Conservation (phyloP, 78 protist species). For the Acrasis kona region DNA sequence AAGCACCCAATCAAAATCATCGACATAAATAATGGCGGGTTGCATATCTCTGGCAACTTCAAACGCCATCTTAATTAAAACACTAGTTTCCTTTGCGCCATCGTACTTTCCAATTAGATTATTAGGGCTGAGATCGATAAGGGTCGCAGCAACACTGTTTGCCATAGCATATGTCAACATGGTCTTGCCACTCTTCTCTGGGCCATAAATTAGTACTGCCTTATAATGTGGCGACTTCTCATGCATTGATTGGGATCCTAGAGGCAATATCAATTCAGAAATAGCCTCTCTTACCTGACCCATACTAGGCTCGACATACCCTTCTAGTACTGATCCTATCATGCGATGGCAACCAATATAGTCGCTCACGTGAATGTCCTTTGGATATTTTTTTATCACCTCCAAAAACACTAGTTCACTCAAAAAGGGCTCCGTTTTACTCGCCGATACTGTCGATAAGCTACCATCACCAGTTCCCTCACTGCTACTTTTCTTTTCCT, state of each 20-base stretch:
- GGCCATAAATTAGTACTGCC: slow-evolving; percentile 19
- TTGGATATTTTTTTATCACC: neutral
- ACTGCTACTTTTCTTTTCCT: neutral
- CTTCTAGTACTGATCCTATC: slow-evolving; percentile 7
- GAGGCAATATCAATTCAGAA: slow-evolving; percentile 32
- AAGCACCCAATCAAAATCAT: slow-evolving; percentile 16
- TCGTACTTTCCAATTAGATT: neutral
- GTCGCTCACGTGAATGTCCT: neutral
- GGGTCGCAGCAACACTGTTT: slow-evolving; percentile 22
- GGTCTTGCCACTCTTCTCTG: slow-evolving; percentile 31
- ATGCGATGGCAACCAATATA: slow-evolving; percentile 19
- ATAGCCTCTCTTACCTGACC: slow-evolving; percentile 31
- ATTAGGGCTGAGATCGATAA: slow-evolving; percentile 35
- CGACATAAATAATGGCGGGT: slow-evolving; percentile 25
- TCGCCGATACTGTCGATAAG: slow-evolving; percentile 8
- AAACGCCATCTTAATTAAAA: neutral
- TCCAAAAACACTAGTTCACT: neutral
- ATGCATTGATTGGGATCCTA: slow-evolving; percentile 31
- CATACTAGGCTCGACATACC: slow-evolving; percentile 8
- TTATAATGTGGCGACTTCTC: neutral
- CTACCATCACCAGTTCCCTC: neutral
- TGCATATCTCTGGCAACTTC: slow-evolving; percentile 2
- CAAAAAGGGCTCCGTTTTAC: neutral
- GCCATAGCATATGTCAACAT: slow-evolving; percentile 39
- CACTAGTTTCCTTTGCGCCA: neutral